Evolutionary conservation across 1,284 basidiomycete species (phyloP).

Genomic region (Pterulicium gracile): DNA sequence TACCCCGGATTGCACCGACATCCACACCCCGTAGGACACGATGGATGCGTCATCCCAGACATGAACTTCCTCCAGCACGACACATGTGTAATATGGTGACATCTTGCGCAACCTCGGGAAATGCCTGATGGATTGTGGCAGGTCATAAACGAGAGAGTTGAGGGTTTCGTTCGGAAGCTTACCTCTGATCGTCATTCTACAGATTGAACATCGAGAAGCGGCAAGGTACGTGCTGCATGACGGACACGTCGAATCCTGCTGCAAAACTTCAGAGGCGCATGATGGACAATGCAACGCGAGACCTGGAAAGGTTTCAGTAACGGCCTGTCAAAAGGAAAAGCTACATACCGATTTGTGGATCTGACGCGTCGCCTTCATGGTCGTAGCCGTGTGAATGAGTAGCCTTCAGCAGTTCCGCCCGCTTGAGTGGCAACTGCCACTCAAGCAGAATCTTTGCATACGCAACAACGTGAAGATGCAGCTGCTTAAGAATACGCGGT

Average conservation of each 20-base stretch:
- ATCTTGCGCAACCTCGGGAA: constrained; percentile 55
- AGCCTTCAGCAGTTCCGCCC: constrained; percentile 61
- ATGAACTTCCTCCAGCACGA: constrained; percentile 41
- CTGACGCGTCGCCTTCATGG: constrained; percentile 22
- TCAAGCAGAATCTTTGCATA: constrained; percentile 70
- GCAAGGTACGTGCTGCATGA: constrained; percentile 34
- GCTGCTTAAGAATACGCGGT: constrained; percentile 33
- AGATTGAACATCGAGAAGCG: constrained; percentile 55
- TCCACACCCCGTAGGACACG: constrained; percentile 55
- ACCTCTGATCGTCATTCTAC: constrained; percentile 75
- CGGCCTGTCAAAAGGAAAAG: too few species aligned
- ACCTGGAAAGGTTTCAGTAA: too few species aligned
- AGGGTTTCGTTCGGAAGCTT: constrained; percentile 13
- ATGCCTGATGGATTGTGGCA: constrained; percentile 34
- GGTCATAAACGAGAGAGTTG: background rate
- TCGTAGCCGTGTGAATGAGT: constrained; percentile 27
- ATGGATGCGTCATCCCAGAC: constrained; percentile 26
- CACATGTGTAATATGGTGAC: constrained; percentile 58
- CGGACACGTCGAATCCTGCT: constrained; percentile 31
- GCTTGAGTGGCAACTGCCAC: constrained; percentile 57
- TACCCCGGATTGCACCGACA: too few species aligned
- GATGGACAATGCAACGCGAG: constrained; percentile 19
- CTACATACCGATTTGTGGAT: constrained; percentile 2
- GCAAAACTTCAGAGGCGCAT: constrained; percentile 25
- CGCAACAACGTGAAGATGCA: constrained; percentile 48